Base-by-base conservation (phyloP, 2,329 filamentous ascomycete species). In the Colletotrichum higginsianum region DNA sequence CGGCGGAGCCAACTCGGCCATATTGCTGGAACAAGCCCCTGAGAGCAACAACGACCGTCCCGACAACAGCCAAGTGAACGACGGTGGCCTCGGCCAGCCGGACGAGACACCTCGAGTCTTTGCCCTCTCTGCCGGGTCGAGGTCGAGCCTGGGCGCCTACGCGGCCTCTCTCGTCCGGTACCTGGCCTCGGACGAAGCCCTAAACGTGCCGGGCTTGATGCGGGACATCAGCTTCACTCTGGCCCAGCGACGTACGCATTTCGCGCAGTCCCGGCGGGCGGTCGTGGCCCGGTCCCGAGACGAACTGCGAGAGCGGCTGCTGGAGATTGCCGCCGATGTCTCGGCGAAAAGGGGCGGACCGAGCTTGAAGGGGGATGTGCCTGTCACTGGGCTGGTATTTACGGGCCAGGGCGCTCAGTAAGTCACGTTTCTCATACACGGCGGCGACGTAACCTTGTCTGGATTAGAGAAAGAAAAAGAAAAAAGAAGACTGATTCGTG, bases 341-440 rank as follows among this genome's bases (percentile, higher is more conserved):
- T 18, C 72, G 3, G 47, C 58, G 7, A 13, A 12, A 60, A 4
- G 40, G n/a, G 42, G 15, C 46, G 16, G 35, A 16, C 12, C 18
- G 16, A 50, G 35, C 30, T 18, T 26, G 23, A 47, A 63, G n/a
- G 26, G 15, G 16, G 16, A 23, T n/a, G 11, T 47, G 46, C 47
- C 38, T 5, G n/a, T 53, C 26, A 16, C 47, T 3, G 40, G 40
- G 2, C 78, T 79, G 62, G 76, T 77, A 3, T 82, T 81, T 72
- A 80, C 80, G 0, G 80, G 80, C 18, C 80, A 81, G 57, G 80
- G 80, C 8, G 79, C 79, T 7, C 80, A 82, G 67, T 81, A 73
- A 73, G 77, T 76, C 65, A n/a, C 63, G 70, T 18, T 75, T 77
- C 53, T 72, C 78, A 8, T 57, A 16, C 4, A 44, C 35, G 11